phyloP scores from a whole-genome alignment of 2,329 filamentous ascomycete genomes.

The Pseudogymnoascus sp. region DNA sequence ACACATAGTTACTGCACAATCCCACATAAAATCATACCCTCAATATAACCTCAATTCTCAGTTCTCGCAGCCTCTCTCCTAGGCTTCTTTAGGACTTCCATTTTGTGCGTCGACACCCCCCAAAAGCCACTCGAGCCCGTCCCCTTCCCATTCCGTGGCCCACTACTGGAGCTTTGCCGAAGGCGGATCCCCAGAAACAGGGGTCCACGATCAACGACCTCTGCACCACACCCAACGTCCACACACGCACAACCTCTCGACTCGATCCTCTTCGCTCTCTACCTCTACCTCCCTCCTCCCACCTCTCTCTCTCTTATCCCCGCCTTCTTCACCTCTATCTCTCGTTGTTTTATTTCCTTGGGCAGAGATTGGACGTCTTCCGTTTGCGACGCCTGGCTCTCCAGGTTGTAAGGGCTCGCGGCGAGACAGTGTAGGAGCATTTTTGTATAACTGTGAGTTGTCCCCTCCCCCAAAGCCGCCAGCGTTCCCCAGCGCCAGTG shows the following conservation, averaged over 20 bases:
- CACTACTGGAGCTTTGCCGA: slow-evolving; percentile 5
- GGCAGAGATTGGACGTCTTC: slow-evolving; percentile 1
- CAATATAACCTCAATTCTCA: background rate
- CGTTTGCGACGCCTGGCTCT: slow-evolving; percentile 7
- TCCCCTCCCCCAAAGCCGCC: background rate
- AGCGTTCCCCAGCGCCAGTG: background rate
- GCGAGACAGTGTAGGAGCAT: slow-evolving; percentile 3
- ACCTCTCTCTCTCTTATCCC: background rate
- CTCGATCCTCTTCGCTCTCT: background rate
- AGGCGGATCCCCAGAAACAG: slow-evolving; percentile 6
- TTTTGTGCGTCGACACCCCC: background rate
- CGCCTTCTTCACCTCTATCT: background rate
- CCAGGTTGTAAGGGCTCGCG: slow-evolving; percentile 6
- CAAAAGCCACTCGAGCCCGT: background rate
- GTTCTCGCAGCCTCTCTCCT: background rate
- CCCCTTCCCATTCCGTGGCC: slow-evolving; percentile 1
- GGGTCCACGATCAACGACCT: slow-evolving; percentile 6
- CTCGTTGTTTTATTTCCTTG: slow-evolving; percentile 1
- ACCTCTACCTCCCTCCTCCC: background rate
- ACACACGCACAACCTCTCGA: slow-evolving; percentile 3
- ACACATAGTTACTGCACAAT: background rate
- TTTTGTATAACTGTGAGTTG: slow-evolving; percentile 7
- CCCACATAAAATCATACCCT: background rate
- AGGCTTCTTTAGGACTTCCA: background rate
- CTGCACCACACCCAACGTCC: slow-evolving; percentile 5